Evolutionary conservation across 768 basidiomycete species (phyloP).

Genomic region (Auricularia sp.): DNA sequence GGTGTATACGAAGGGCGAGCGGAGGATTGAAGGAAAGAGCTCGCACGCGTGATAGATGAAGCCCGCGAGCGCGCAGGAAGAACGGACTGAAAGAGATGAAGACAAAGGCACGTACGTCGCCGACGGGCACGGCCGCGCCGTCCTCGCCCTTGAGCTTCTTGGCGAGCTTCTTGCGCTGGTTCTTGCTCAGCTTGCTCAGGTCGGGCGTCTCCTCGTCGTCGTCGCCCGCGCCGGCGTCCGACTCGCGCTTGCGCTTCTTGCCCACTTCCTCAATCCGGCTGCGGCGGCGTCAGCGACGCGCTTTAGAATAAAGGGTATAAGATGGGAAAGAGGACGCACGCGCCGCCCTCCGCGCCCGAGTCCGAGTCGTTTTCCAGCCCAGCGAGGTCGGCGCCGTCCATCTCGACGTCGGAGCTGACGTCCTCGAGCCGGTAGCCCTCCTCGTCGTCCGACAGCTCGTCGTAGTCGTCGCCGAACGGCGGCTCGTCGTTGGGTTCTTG

Average conservation of each 20-base stretch:
- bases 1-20: no score
- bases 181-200: slow-evolving; percentile 4
- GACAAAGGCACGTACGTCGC: slow-evolving; percentile 7
- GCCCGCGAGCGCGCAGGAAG: no score
- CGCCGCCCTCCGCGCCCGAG: slow-evolving; percentile 27
- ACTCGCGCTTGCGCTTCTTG: slow-evolving; percentile 56
- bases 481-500: slow-evolving; percentile 2
- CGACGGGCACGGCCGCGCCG: slow-evolving; percentile 8
- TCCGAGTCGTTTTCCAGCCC: no score
- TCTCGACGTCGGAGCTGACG: slow-evolving; percentile 22
- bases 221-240: slow-evolving; percentile 27
- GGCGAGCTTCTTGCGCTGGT: slow-evolving; percentile 19
- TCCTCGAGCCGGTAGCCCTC: slow-evolving; percentile 11
- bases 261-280: slow-evolving; percentile 7
- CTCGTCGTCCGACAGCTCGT: background rate
- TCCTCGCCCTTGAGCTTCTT: slow-evolving; percentile 9
- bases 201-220: slow-evolving; percentile 18
- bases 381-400: no score
- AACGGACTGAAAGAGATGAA: no score
- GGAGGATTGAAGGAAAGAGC: no score
- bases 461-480: background rate
- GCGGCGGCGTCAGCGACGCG: no score
- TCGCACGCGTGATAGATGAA: no score
- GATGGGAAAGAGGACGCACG: slow-evolving; percentile 25
- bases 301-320: background rate